Conservation (phyloP, 2,329 filamentous ascomycete genomes). For the Sclerotinia minor region DNA sequence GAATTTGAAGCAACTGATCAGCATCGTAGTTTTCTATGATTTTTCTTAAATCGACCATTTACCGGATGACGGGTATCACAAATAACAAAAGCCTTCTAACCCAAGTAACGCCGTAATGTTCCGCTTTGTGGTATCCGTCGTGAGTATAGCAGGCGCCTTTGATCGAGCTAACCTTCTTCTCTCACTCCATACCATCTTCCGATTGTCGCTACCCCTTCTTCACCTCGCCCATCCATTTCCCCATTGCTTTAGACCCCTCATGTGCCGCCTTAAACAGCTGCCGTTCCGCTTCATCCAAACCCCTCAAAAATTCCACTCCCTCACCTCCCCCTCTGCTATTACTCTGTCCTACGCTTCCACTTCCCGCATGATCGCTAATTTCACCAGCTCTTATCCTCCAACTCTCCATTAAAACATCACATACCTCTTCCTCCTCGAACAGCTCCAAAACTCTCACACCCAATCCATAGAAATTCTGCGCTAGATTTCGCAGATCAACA, state of each 20-base stretch:
- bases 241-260: slow-evolving; percentile 68
- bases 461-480: slow-evolving; percentile 84
- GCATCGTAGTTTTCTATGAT: neutral
- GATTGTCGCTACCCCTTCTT: slow-evolving; percentile 37
- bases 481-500: slow-evolving; percentile 79
- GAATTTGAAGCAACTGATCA: neutral
- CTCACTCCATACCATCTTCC: neutral
- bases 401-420: slow-evolving; percentile 70
- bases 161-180: neutral
- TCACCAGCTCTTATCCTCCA: slow-evolving; percentile 80
- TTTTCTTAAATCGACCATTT: neutral
- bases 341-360: slow-evolving; percentile 70
- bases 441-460: slow-evolving; percentile 84
- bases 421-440: slow-evolving; percentile 84
- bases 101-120: neutral
- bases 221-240: slow-evolving; percentile 61
- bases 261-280: slow-evolving; percentile 72
- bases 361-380: slow-evolving; percentile 85
- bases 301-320: slow-evolving; percentile 79
- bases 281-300: slow-evolving; percentile 87
- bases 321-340: slow-evolving; percentile 70
- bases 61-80: slow-evolving; percentile 4
- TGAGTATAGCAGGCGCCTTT: neutral
- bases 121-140: neutral
- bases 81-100: neutral